phyloP scores from a whole-genome alignment of 2,329 filamentous ascomycete species.

The Chaetomium sp. region DNA sequence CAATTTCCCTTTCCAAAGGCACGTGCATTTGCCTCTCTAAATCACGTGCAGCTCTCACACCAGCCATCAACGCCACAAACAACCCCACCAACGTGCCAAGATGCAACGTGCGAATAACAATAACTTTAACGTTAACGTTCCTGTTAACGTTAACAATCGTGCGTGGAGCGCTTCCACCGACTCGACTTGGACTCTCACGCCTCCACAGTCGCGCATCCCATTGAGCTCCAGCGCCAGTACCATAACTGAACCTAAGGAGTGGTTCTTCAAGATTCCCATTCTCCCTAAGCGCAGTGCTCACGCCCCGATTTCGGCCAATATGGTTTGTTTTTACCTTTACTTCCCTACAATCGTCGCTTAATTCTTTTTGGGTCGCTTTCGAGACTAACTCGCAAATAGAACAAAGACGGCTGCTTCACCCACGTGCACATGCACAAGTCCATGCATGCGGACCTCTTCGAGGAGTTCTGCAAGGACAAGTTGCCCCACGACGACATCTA shows the following conservation, averaged over 20 bases:
- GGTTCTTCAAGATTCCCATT: background rate
- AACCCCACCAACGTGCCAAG: background rate
- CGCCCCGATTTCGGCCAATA: slow-evolving; percentile 1
- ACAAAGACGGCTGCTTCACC: slow-evolving; percentile 69
- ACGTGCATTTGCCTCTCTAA: background rate
- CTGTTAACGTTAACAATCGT: no score
- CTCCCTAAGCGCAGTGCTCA: background rate
- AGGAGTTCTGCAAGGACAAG: slow-evolving; percentile 65
- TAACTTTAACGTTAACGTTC: background rate
- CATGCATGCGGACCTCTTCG: slow-evolving; percentile 71
- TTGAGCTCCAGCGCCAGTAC: slow-evolving; percentile 3
- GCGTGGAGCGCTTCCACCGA: background rate
- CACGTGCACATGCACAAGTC: slow-evolving; percentile 68
- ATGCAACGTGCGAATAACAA: background rate
- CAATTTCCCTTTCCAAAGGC: no score
- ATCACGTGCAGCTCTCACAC: no score
- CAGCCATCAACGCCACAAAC: no score
- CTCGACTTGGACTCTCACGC: slow-evolving; percentile 4
- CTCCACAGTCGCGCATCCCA: slow-evolving; percentile 9
- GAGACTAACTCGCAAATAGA: slow-evolving; percentile 32
- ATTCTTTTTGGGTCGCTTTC: background rate
- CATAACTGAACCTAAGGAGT: background rate
- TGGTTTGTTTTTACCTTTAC: background rate
- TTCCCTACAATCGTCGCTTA: background rate
- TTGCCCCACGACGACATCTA: slow-evolving; percentile 74